A percentile compares a stretch with the other conserved stretches of the same genome.
Evolutionary conservation across 2,329 filamentous ascomycete species (phyloP).

Genomic region (Alternaria gansuensis): DNA sequence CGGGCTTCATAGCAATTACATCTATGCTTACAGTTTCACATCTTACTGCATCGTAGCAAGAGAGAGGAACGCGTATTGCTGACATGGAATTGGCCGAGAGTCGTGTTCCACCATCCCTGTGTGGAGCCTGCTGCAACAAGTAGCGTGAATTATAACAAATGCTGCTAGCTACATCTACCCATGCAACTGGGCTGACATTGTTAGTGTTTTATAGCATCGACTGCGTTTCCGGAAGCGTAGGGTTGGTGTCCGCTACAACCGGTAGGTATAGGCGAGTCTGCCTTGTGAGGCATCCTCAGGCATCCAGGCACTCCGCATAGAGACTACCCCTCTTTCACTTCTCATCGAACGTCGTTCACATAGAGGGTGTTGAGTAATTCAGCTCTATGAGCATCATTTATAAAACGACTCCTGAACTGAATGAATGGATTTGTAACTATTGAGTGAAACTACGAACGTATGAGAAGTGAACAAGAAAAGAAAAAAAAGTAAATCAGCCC

Average conservation of each 20-base stretch:
- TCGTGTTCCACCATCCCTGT: background rate
- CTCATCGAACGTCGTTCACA: background rate
- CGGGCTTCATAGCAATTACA: too few relatives aligned
- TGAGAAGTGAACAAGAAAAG: background rate
- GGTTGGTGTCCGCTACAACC: background rate
- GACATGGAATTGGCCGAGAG: background rate
- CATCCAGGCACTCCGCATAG: background rate
- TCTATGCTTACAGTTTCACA: too few relatives aligned
- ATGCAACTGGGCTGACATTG: background rate
- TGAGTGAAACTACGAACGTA: background rate
- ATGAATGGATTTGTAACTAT: background rate
- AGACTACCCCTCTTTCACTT: background rate
- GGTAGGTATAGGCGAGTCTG: conserved; percentile 2
- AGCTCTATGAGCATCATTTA: background rate
- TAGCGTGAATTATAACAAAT: background rate
- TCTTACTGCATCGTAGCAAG: background rate
- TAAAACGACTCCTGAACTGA: background rate
- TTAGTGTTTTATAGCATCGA: background rate
- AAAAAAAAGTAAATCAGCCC: background rate
- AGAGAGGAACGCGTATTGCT: background rate
- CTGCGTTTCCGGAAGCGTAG: background rate
- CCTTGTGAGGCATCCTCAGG: conserved; percentile 2
- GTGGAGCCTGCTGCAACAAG: background rate
- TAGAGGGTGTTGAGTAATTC: background rate
- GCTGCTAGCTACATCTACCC: background rate